phyloP scores from a whole-genome alignment of 1,284 basidiomycete species.

The Cutaneotrichosporon sp. region DNA sequence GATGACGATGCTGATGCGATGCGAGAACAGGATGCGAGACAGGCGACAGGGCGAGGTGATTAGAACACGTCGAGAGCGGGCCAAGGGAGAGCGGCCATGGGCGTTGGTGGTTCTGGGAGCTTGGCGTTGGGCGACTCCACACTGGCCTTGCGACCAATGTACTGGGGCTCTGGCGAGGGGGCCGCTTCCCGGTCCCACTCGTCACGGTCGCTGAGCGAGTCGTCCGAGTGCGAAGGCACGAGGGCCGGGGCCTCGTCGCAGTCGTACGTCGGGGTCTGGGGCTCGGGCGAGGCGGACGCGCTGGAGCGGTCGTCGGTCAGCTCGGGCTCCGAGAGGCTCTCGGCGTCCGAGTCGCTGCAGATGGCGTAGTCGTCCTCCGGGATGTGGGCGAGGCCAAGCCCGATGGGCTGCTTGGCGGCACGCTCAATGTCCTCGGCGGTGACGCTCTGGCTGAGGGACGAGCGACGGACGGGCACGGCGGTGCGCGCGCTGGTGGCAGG shows the following conservation, averaged over 20 bases:
- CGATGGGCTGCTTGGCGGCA: constrained; percentile 4
- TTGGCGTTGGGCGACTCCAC: background rate
- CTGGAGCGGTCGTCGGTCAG: constrained; percentile 20
- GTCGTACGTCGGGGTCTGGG: constrained; percentile 18
- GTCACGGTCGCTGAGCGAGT: constrained; percentile 18
- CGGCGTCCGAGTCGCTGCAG: constrained; percentile 18
- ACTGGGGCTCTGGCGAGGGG: constrained; percentile 5
- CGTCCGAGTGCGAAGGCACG: constrained; percentile 15
- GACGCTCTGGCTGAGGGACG: constrained; percentile 32
- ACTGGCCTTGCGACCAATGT: background rate
- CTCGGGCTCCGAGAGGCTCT: constrained; percentile 21
- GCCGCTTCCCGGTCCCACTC: constrained; percentile 17
- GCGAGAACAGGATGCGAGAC: background rate
- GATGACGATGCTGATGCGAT: constrained; percentile 5
- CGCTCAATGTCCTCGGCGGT: constrained; percentile 32
- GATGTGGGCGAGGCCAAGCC: constrained; percentile 12
- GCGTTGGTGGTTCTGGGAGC: constrained; percentile 4
- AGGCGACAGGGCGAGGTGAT: background rate
- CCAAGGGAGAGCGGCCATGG: constrained; percentile 10
- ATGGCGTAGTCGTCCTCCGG: constrained; percentile 14
- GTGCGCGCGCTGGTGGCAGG: constrained; percentile 10
- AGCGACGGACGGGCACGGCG: constrained; percentile 28
- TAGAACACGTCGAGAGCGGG: constrained; percentile 12
- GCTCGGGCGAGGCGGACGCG: constrained; percentile 20
- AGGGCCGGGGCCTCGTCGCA: constrained; percentile 15